Conservation (phyloP, 2,329 filamentous ascomycete genomes). For the Monilinia aucupariae region DNA sequence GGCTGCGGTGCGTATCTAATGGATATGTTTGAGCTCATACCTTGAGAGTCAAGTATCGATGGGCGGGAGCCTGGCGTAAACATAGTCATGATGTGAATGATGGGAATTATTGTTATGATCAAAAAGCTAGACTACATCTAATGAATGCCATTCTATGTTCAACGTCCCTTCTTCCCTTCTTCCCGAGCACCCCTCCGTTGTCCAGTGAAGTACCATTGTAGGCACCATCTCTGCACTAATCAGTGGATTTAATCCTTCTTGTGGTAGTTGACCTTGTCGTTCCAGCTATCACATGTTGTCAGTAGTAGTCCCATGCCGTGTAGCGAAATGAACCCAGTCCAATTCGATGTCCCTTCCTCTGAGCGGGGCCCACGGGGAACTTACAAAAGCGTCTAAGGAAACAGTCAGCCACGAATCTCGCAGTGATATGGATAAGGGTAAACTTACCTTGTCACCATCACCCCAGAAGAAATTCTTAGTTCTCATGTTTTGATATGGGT, state of each 20-base stretch:
- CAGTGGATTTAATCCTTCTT: slow-evolving; percentile 43
- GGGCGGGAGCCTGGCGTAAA: slow-evolving; percentile 1
- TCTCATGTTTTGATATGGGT: slow-evolving; percentile 96
- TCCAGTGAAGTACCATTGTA: slow-evolving; percentile 5
- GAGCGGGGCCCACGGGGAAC: slow-evolving; percentile 33
- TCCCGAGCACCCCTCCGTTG: background rate
- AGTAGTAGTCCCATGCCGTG: background rate
- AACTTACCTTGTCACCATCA: slow-evolving; percentile 82
- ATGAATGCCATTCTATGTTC: slow-evolving; percentile 17
- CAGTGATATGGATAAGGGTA: slow-evolving; percentile 13
- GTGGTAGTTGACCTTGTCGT: slow-evolving; percentile 92
- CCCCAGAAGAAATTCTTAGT: slow-evolving; percentile 95
- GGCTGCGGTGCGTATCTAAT: slow-evolving; percentile 19
- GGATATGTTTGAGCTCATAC: background rate
- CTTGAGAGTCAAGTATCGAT: background rate
- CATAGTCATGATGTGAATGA: slow-evolving; percentile 25
- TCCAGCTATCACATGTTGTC: slow-evolving; percentile 64
- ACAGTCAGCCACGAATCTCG: slow-evolving; percentile 19
- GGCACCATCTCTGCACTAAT: background rate
- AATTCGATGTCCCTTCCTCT: slow-evolving; percentile 13
- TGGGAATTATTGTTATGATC: slow-evolving; percentile 13
- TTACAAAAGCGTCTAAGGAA: slow-evolving; percentile 58
- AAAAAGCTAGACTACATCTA: slow-evolving; percentile 17
- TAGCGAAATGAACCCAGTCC: background rate
- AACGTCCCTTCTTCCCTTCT: background rate